Conservation (phyloP, 2,329 filamentous ascomycete species). For the Periglandula ipomoeae region DNA sequence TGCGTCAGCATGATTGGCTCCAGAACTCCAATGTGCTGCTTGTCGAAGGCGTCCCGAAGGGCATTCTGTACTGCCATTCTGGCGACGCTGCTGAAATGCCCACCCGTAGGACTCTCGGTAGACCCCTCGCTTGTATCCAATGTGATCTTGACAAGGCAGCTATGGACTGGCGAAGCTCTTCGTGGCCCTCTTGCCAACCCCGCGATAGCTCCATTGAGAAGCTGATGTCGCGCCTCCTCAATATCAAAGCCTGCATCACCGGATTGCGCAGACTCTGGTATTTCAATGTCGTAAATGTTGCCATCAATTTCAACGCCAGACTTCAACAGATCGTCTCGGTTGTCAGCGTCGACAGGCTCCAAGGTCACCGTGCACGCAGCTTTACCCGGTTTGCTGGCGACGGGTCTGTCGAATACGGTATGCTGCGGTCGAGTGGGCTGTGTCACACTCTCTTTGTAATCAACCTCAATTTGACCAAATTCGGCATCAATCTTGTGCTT, state of each 20-base stretch:
- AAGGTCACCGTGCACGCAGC: constrained; percentile 65
- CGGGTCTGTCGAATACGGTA: constrained; percentile 64
- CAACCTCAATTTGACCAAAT: constrained; percentile 90
- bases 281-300: constrained; percentile 55
- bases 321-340: constrained; percentile 28
- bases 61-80: constrained; percentile 56
- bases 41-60: constrained; percentile 51
- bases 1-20: constrained; percentile 90
- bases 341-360: constrained; percentile 44
- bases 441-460: constrained; percentile 79
- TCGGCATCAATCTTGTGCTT: constrained; percentile 80
- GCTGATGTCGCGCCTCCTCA: constrained; percentile 44
- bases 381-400: constrained; percentile 71
- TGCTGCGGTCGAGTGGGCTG: constrained; percentile 45
- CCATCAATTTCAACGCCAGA: constrained; percentile 51
- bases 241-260: constrained; percentile 40
- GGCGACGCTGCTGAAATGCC: constrained; percentile 57
- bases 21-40: constrained; percentile 56
- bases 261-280: constrained; percentile 37
- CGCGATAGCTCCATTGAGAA: constrained; percentile 73
- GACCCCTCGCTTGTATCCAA: constrained; percentile 55
- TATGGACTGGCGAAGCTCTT: constrained; percentile 71
- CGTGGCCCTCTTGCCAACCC: constrained; percentile 79
- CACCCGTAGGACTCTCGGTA: constrained; percentile 50
- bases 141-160: constrained; percentile 59